A percentile compares a stretch with the other conserved stretches of the same genome.
phyloP scores from a whole-genome alignment of 495 filamentous ascomycete genomes.

The Trichocladium uniseriatum region DNA sequence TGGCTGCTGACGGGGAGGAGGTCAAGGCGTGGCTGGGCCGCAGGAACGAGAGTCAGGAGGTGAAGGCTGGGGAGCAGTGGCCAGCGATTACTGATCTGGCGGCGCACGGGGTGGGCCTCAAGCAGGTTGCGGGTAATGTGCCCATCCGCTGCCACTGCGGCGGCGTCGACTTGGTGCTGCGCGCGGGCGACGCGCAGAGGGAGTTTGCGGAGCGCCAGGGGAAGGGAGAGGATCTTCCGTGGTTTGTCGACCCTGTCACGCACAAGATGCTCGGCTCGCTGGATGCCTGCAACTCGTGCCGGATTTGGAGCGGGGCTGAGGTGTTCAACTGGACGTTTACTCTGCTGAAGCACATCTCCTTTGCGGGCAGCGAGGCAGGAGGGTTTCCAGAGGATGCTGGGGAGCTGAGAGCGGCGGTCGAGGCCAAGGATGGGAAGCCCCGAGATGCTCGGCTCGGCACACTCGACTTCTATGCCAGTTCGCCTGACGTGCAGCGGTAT shows the following conservation, averaged over 20 bases:
- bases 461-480: constrained; percentile 38
- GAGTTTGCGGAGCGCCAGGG: constrained; percentile 10
- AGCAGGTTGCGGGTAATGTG: constrained; percentile 17
- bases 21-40: neutral
- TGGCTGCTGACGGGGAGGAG: neutral
- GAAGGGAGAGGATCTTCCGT: constrained; percentile 21
- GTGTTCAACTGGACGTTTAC: constrained; percentile 38
- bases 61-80: no score
- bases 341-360: constrained; percentile 18
- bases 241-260: constrained; percentile 33
- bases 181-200: constrained; percentile 15
- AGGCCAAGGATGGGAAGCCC: constrained; percentile 4
- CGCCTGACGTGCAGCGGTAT: constrained; percentile 37
- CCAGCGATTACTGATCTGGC: no score
- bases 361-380: constrained; percentile 7
- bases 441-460: constrained; percentile 35
- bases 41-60: no score
- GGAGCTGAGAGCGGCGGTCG: constrained; percentile 18
- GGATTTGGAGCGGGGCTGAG: constrained; percentile 36
- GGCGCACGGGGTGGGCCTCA: neutral
- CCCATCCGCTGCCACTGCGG: constrained; percentile 41
- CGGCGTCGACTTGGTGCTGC: constrained; percentile 35
- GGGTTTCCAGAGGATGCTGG: constrained; percentile 14
- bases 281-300: constrained; percentile 46
- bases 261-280: constrained; percentile 34